Conservation (phyloP, 257 asterid genomes). For the Penstemon newberryi region DNA sequence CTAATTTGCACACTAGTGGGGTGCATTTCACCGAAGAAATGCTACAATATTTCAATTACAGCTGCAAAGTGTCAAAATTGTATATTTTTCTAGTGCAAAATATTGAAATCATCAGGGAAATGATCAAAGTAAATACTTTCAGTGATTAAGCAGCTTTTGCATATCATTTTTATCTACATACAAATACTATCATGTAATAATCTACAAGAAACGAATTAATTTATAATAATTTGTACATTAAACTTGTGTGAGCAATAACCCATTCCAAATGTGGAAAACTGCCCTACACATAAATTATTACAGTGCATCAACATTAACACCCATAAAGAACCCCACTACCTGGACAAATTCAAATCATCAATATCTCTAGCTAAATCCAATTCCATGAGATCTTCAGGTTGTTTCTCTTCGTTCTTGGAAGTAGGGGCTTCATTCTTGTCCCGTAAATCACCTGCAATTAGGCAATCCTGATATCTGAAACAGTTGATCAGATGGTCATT, state of each 20-base stretch:
- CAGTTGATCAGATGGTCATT: slow-evolving; percentile 79
- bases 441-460: slow-evolving; percentile 36
- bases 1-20: no score
- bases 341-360: slow-evolving; percentile 55
- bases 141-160: no score
- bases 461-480: slow-evolving; percentile 69
- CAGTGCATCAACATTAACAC: slow-evolving; percentile 26
- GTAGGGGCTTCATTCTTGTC: slow-evolving; percentile 42
- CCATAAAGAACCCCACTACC: slow-evolving; percentile 30
- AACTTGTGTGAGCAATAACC: slow-evolving; percentile 23
- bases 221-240: slow-evolving; percentile 44
- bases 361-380: slow-evolving; percentile 56
- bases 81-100: no score
- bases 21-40: no score
- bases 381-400: slow-evolving; percentile 44
- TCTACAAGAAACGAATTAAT: slow-evolving; percentile 32
- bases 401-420: slow-evolving; percentile 38
- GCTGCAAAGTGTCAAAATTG: no score
- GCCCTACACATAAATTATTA: slow-evolving; percentile 32
- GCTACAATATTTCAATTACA: no score
- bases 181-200: neutral
- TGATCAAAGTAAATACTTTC: no score
- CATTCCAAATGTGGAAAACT: slow-evolving; percentile 27
- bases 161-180: no score
- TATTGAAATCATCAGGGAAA: no score